Conservation (phyloP, 148 eudicot genomes). For the Amaranthus hypochondriacus region DNA sequence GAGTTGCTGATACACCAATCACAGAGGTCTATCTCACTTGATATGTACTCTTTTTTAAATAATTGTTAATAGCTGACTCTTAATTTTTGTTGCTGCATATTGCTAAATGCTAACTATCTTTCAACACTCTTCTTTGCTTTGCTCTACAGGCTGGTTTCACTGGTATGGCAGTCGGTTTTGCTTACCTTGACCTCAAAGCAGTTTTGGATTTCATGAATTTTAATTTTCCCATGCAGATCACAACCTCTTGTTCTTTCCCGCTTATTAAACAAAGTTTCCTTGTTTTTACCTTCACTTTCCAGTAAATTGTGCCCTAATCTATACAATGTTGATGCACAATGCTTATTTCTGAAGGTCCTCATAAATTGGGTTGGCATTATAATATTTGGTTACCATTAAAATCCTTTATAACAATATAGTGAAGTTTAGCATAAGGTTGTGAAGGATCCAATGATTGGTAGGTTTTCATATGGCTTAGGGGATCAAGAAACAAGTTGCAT, state of each 20-base stretch:
- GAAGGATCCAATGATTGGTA: not conserved
- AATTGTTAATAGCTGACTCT: not conserved
- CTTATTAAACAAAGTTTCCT: not conserved
- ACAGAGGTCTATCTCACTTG: constrained; percentile 52
- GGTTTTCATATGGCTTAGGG: not conserved
- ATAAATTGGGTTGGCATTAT: not conserved
- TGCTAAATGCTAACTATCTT: not conserved
- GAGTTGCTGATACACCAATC: constrained; percentile 58
- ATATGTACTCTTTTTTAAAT: not conserved
- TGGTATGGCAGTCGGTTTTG: constrained; percentile 99
- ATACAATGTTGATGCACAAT: too few species aligned
- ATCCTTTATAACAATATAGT: not conserved
- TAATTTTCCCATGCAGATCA: constrained; percentile 98
- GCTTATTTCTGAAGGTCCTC: not conserved
- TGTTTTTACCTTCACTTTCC: not conserved
- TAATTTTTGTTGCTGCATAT: not conserved
- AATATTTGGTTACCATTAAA: not conserved
- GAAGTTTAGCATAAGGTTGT: not conserved
- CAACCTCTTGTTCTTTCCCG: constrained; percentile 17
- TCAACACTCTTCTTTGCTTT: too few species aligned
- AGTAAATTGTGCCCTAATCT: not conserved
- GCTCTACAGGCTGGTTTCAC: constrained; percentile 79
- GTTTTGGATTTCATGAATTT: constrained; percentile 94
- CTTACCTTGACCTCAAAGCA: constrained; percentile 76
- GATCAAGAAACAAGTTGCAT: not conserved